Evolutionary conservation across 2,329 filamentous ascomycete genomes (phyloP).

Genomic region (Fusarium sarcochroum): DNA sequence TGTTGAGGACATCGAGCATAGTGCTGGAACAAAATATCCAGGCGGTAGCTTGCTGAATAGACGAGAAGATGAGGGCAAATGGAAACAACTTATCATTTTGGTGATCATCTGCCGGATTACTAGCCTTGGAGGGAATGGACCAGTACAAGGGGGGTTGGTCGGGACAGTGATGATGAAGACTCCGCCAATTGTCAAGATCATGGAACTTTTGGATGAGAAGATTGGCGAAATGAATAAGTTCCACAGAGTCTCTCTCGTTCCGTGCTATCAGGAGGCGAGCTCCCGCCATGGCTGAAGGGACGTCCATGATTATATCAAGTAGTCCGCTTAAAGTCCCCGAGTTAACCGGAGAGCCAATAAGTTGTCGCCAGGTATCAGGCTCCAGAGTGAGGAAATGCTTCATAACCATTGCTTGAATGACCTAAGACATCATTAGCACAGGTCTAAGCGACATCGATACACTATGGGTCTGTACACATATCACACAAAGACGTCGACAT

Average conservation of each 20-base stretch:
- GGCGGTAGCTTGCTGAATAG: neutral
- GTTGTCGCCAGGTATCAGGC: slow-evolving; percentile 5
- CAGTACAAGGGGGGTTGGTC: neutral
- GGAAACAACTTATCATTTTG: slow-evolving; percentile 6
- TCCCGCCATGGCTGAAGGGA: neutral
- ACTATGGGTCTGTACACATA: neutral
- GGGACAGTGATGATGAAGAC: neutral
- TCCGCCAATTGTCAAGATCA: neutral
- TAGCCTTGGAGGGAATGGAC: slow-evolving; percentile 4
- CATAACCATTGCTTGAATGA: slow-evolving; percentile 7
- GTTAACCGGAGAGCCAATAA: neutral
- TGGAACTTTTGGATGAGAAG: neutral
- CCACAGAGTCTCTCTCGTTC: fast-evolving
- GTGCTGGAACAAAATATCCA: slow-evolving; percentile 10
- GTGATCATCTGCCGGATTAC: neutral
- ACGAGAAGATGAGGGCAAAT: neutral
- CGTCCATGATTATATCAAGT: neutral
- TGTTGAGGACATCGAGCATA: slow-evolving; percentile 14
- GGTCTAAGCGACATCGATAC: fast-evolving
- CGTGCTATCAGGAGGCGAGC: neutral
- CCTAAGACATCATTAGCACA: neutral
- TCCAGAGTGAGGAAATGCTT: slow-evolving; percentile 2
- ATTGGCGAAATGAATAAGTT: fast-evolving
- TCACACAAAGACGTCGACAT: slow-evolving; percentile 12
- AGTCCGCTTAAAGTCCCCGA: slow-evolving; percentile 2